Evolutionary conservation across 108 stramenopile genomes (phyloP).

Genomic region (Cyclotella atomus): DNA sequence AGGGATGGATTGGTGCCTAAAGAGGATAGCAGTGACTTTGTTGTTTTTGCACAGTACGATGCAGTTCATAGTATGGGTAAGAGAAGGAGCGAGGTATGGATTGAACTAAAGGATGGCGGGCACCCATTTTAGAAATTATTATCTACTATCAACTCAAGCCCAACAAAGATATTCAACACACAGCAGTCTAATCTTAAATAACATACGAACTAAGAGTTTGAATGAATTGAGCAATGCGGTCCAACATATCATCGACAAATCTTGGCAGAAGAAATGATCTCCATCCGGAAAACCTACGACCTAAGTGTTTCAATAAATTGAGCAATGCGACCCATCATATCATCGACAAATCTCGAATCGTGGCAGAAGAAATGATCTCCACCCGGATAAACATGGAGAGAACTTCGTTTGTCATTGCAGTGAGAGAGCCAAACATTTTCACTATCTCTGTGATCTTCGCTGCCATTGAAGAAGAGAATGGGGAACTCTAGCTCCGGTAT

Average conservation of each 20-base stretch:
- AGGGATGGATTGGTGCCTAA: slow-evolving; percentile 63
- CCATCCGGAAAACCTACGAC: too few species aligned
- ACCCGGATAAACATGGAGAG: slow-evolving; percentile 66
- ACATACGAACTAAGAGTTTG: too few species aligned
- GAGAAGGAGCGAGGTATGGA: slow-evolving; percentile 90
- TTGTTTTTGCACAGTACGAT: slow-evolving; percentile 90
- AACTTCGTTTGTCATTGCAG: slow-evolving; percentile 42
- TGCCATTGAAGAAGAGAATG: slow-evolving; percentile 63
- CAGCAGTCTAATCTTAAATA: too few species aligned
- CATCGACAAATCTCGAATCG: slow-evolving; percentile 59
- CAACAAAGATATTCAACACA: too few species aligned
- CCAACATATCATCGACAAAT: slow-evolving; percentile 59
- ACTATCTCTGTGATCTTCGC: slow-evolving; percentile 63
- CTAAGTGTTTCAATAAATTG: slow-evolving; percentile 43
- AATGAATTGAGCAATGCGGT: slow-evolving; percentile 46
- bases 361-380: slow-evolving; percentile 72
- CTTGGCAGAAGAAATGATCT: slow-evolving; percentile 70
- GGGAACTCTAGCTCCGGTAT: slow-evolving; percentile 54
- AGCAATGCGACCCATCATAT: slow-evolving; percentile 51
- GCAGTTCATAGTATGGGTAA: slow-evolving; percentile 88
- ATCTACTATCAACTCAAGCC: not conserved
- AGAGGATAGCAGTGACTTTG: slow-evolving; percentile 43
- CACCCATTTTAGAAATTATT: slow-evolving; percentile 47
- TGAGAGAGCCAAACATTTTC: slow-evolving; percentile 60
- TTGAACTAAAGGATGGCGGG: slow-evolving; percentile 72